Conservation (phyloP, 306 rosid species). For the Aeschynomene evenia region DNA sequence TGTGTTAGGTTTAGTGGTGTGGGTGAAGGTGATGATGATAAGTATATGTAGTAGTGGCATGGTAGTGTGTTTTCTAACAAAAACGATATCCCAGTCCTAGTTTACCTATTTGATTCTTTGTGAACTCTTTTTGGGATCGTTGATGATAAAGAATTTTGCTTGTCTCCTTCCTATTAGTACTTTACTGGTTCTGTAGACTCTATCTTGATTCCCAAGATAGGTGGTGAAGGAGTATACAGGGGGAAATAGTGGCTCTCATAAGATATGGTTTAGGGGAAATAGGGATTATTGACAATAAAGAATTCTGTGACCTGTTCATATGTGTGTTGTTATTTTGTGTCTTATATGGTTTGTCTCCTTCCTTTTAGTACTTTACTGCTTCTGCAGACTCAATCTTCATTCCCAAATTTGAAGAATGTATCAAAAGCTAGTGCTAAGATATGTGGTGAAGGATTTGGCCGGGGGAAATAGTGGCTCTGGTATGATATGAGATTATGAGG, state of each 20-base stretch:
- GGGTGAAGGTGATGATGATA: too few species aligned
- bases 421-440: slow-evolving; percentile 9
- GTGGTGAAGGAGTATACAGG: too few species aligned
- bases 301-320: background rate
- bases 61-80: too few species aligned
- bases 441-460: background rate
- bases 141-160: background rate
- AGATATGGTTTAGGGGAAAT: too few species aligned
- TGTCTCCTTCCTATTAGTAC: too few species aligned
- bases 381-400: slow-evolving; percentile 18
- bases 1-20: too few species aligned
- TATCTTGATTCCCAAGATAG: too few species aligned
- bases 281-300: background rate
- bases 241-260: too few species aligned
- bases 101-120: background rate
- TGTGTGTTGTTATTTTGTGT: background rate
- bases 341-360: slow-evolving; percentile 9
- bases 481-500: background rate
- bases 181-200: too few species aligned
- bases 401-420: background rate
- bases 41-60: too few species aligned
- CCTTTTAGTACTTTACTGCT: background rate
- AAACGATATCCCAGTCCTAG: slow-evolving; percentile 2
- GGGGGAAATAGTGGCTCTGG: background rate
- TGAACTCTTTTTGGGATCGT: background rate